Evolutionary conservation across 1,284 basidiomycete genomes (phyloP), one percentile per base, ranked within the genome.

Genomic region (Anthracocystis setariae): DNA sequence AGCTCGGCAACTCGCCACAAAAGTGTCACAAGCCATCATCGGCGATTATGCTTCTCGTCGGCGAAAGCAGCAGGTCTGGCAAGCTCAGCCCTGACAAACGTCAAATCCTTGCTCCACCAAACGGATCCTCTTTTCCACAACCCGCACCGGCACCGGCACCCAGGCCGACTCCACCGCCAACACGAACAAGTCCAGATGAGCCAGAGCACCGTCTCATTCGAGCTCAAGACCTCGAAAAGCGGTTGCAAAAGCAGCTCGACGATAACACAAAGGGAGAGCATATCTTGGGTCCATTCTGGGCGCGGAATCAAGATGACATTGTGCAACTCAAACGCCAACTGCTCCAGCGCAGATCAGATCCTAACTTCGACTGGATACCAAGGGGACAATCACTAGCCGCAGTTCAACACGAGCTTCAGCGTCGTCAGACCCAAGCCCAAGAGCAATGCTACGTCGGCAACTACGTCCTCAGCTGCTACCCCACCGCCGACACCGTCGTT

Each of bases 401-500:
- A n/a, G 24, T 32, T 9, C 47, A 55, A 17, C 20, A 5, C 42
- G 29, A 15, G 20, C 43, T 44, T n/a, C 53, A 67, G 37, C 58
- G 61, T 42, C 65, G 77, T 24, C 77, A 79, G 46, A 74, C 77
- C 1, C 59, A 49, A 12, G 71, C 50, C 3, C 38, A 79, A 43
- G 51, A 79, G 45, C 46, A 32, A 2, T 79, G 77, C 50, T 79
- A 60, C 25, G 77, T 79, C 3, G 77, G 75, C 25, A 77, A 79
- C 42, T 64, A 73, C 10, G 56, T 76, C 8, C 64, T 79, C 35
- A 77, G 75, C 57, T 79, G 77, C 52, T 79, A 74, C 42, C 77
- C 77, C n/a, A 74, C 64, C 10, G 46, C 60, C 18, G 61, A 51
- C 24, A 63, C 70, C n/a, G 62, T 54, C 27, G 43, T 79, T 46